Evolutionary conservation across 495 filamentous ascomycete species (phyloP), one percentile per base, ranked within the genome.

Genomic region (Penicillium simplicissimum): DNA sequence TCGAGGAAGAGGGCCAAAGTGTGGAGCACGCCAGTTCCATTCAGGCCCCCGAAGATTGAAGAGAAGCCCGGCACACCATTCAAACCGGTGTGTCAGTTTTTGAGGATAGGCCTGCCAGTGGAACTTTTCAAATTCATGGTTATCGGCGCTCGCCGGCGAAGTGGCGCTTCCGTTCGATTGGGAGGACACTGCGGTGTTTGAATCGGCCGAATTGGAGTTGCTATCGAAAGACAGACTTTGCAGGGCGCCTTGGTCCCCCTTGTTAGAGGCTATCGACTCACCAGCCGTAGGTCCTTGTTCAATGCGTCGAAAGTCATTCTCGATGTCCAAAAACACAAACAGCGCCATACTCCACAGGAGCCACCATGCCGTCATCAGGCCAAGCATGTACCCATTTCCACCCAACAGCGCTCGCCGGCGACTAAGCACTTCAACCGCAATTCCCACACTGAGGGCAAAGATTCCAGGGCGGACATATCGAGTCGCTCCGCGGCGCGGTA

Each of bases 71-170:
- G 84, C 70, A 11, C 82, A 81, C 91, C 92, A 97, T 57, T 85
- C 82, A 15, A 96, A 66, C 2, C 92, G 87, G 60, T 87, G 81
- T 13, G 67, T 58, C 49, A 93, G 80, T 4, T 77, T 71, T 15
- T 74, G 58, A 6, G 92, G 93, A 66, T 88, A 95, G 2, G 85
- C 64, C 67, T 96, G 87, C 91, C 91, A 96, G 79, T 79, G 67
- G 55, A 78, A 66, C 1, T 33, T 51, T 23, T 52, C 36, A 1
- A 42, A 15, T 8, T 10, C 36, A 19, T 38, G 17, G 4, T 19
- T 28, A 9, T 56, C 54, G 37, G 68, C 47, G 6, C 51, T 21
- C 10, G 8, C 17, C 3, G 28, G 35, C 3, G n/a, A 11, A 6
- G 21, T 13, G 33, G 31, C 51, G 15, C 14, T 15, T 52, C 19